Evolutionary conservation across 345 rosid species (phyloP), one percentile per base, ranked within the genome.

Genomic region (Moricandia moricandioides): DNA sequence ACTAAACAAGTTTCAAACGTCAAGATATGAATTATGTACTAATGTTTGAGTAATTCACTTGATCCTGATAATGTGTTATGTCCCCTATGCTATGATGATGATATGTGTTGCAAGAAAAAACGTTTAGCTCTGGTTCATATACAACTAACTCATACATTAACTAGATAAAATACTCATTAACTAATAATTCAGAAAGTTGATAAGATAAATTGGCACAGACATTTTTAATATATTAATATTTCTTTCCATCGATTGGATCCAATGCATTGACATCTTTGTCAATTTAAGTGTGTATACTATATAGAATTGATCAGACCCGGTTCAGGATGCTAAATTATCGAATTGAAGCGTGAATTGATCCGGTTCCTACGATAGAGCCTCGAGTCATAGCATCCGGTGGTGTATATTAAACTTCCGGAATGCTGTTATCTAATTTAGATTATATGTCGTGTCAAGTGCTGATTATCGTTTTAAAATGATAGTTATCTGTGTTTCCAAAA

Each of bases 361-460:
- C 60, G 60, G 31, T 56, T 56, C 14, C 6, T 56, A 11, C 14
- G 60, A 52, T 8, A 52, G 27, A 52, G 57, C 57, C 57, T 17
- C 18, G 57, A 43, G 47, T 11, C 13, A 3, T 54, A 8, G 11
- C 58, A 7, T 54, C 58, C 13, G 21, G 55, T 49, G 55, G 57
- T 51, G 21, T 51, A 51, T 16, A 49, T 49, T 2, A 49, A 49
- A 54, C n/a, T 29, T 54, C 29, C 26, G 56, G 56, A 21, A 18
- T 10, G 17, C 5, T 55, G 14, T 24, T 55, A 24, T 24, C 14
- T 5, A 7, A 55, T 24, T 55, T 55, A 31, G 30, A 24, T 24
- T 55, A 55, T 21, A 21, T 55, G 31, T 55, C 31, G 47, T 66
- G 62, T 51, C 73, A 68, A 5, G 51, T 60, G 45, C 45, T 10